Evolutionary conservation across 2,329 filamentous ascomycete genomes (phyloP).

Genomic region (Ophiostoma quercus): DNA sequence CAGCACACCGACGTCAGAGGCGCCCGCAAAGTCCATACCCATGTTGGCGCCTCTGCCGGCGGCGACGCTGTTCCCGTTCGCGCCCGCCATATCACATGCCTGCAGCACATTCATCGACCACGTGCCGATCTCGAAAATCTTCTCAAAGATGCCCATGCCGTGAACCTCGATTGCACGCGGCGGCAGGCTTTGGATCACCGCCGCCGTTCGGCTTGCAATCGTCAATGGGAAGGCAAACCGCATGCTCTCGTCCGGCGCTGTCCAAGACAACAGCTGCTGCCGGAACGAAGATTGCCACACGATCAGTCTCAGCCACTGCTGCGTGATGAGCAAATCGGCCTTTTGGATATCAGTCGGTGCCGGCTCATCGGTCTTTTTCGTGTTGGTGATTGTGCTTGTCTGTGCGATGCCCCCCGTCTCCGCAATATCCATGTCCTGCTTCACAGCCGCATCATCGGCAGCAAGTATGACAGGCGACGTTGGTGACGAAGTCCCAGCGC

Average conservation of each 20-base stretch:
- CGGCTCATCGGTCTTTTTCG: constrained; percentile 32
- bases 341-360: constrained; percentile 58
- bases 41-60: constrained; percentile 27
- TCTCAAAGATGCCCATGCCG: constrained; percentile 47
- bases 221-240: constrained; percentile 57
- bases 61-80: constrained; percentile 21
- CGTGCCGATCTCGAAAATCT: constrained; percentile 46
- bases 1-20: constrained; percentile 34
- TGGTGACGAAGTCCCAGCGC: constrained; percentile 10
- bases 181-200: constrained; percentile 39
- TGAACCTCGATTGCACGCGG: constrained; percentile 43
- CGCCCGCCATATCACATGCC: constrained; percentile 33
- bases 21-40: constrained; percentile 34
- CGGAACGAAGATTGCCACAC: constrained; percentile 68
- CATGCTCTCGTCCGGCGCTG: constrained; percentile 54
- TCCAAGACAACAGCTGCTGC: constrained; percentile 58
- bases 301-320: constrained; percentile 65
- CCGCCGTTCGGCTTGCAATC: constrained; percentile 54
- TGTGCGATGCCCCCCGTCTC: not conserved
- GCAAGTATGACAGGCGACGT: not conserved
- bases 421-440: constrained; percentile 10
- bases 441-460: not conserved
- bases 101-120: constrained; percentile 43
- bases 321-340: constrained; percentile 62
- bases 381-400: not conserved